Evolutionary conservation across 2,329 filamentous ascomycete species (phyloP).

Genomic region (Pestalotiopsis sp.): DNA sequence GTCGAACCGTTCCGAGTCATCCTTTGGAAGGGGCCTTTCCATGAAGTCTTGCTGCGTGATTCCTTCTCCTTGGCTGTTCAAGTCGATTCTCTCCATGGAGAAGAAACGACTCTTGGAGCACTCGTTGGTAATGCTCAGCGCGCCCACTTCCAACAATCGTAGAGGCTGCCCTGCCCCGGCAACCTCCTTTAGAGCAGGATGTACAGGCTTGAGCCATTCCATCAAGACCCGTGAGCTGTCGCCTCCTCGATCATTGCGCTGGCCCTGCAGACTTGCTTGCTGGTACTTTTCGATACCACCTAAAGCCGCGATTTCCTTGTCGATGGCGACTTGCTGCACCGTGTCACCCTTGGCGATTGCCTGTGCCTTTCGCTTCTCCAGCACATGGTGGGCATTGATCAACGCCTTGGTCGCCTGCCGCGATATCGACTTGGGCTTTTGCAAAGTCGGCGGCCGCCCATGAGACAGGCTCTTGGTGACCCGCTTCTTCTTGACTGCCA

Average conservation of each 20-base stretch:
- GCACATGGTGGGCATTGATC: constrained; percentile 67
- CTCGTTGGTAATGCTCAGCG: constrained; percentile 81
- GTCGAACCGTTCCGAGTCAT: constrained; percentile 72
- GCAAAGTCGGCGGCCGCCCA: constrained; percentile 59
- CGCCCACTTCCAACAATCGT: constrained; percentile 85
- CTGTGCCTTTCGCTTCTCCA: constrained; percentile 64
- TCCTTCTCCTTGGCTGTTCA: constrained; percentile 80
- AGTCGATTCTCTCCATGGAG: constrained; percentile 80
- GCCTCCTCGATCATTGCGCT: constrained; percentile 66
- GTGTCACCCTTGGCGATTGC: constrained; percentile 58
- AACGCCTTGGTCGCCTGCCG: constrained; percentile 65
- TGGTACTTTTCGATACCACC: constrained; percentile 68
- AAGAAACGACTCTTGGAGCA: constrained; percentile 76
- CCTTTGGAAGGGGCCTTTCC: constrained; percentile 73
- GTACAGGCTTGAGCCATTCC: constrained; percentile 57
- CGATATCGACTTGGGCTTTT: constrained; percentile 59
- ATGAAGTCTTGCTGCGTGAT: constrained; percentile 95
- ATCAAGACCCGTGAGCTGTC: constrained; percentile 68
- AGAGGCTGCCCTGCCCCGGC: constrained; percentile 34
- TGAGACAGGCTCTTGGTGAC: constrained; percentile 48
- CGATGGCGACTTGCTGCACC: constrained; percentile 45
- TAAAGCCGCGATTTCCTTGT: constrained; percentile 56
- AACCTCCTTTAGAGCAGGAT: constrained; percentile 24
- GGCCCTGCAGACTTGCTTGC: constrained; percentile 69
- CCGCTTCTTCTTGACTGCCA: constrained; percentile 51